Evolutionary conservation across 208 protist genomes (phyloP).

Genomic region (Tritrichomonas foetus): DNA sequence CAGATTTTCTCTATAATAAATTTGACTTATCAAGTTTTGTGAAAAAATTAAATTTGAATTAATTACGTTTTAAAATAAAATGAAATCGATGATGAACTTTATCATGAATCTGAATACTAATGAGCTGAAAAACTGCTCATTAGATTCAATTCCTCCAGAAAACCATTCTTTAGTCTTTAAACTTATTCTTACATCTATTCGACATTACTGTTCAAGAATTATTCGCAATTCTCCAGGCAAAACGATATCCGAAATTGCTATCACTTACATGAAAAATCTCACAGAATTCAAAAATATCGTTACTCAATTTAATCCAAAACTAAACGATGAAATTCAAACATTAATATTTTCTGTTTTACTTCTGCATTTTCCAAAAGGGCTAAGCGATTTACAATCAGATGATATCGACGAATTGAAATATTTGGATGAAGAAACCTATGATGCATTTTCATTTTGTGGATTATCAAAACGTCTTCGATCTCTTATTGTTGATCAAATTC

Average conservation of each 20-base stretch:
- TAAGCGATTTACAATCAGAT: background rate
- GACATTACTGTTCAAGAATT: background rate
- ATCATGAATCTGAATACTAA: too few species aligned
- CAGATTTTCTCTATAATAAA: too few species aligned
- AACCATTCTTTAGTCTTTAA: background rate
- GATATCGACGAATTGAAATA: background rate
- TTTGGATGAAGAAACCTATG: background rate
- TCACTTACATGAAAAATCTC: background rate
- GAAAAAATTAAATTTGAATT: too few species aligned
- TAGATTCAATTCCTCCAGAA: background rate
- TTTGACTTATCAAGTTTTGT: too few species aligned
- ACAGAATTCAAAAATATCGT: background rate
- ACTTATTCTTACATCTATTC: slow-evolving; percentile 6
- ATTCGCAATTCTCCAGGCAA: background rate
- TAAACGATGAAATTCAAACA: background rate
- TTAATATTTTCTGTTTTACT: background rate
- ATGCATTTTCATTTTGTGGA: background rate
- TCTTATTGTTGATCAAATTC: background rate
- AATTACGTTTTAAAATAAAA: too few species aligned
- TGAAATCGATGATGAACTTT: too few species aligned
- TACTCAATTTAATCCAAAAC: background rate
- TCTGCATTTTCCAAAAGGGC: background rate
- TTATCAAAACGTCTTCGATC: background rate
- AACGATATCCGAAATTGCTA: background rate
- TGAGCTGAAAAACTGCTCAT: too few species aligned